phyloP scores from a whole-genome alignment of 805 yeast genomes.

The Suhomyces faveliae region DNA sequence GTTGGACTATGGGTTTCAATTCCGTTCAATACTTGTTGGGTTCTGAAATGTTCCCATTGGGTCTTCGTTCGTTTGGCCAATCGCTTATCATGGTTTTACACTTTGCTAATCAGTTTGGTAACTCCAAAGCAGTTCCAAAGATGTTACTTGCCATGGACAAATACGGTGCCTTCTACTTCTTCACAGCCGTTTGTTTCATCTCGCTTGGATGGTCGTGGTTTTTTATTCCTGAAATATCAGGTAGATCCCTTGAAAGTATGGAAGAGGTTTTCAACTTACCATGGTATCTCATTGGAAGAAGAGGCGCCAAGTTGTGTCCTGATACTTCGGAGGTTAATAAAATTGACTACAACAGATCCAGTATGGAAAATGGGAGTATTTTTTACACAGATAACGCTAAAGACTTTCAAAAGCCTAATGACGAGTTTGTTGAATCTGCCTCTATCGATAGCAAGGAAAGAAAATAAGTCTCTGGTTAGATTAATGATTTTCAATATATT shows the following conservation, averaged over 20 bases:
- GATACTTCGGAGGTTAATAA: slow-evolving; percentile 45
- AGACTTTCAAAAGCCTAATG: neutral
- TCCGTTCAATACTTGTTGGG: slow-evolving; percentile 54
- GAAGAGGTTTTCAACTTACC: slow-evolving; percentile 53
- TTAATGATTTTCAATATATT: neutral
- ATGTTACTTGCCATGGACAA: slow-evolving; percentile 47
- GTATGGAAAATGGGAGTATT: slow-evolving; percentile 1
- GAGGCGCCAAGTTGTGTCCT: slow-evolving; percentile 51
- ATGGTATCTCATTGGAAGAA: slow-evolving; percentile 58
- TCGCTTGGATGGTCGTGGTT: slow-evolving; percentile 49
- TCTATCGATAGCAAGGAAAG: slow-evolving; percentile 3
- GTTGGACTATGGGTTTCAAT: slow-evolving; percentile 63
- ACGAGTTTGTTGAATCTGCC: slow-evolving; percentile 3
- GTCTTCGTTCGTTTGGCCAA: slow-evolving; percentile 49
- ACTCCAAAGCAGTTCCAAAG: slow-evolving; percentile 53
- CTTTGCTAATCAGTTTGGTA: slow-evolving; percentile 56
- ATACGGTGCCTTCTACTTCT: slow-evolving; percentile 53
- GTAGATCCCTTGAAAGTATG: slow-evolving; percentile 52
- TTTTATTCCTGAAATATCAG: slow-evolving; percentile 50
- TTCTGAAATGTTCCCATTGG: slow-evolving; percentile 54
- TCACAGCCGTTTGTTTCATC: slow-evolving; percentile 40
- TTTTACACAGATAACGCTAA: neutral
- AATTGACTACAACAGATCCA: slow-evolving; percentile 19
- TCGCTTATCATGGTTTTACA: slow-evolving; percentile 55
- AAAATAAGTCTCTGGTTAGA: slow-evolving; percentile 1